Percentiles rank a stretch among this genome's conserved stretches.
Evolutionary conservation across 2,329 filamentous ascomycete species (phyloP).

Genomic region (Colletotrichum lini): DNA sequence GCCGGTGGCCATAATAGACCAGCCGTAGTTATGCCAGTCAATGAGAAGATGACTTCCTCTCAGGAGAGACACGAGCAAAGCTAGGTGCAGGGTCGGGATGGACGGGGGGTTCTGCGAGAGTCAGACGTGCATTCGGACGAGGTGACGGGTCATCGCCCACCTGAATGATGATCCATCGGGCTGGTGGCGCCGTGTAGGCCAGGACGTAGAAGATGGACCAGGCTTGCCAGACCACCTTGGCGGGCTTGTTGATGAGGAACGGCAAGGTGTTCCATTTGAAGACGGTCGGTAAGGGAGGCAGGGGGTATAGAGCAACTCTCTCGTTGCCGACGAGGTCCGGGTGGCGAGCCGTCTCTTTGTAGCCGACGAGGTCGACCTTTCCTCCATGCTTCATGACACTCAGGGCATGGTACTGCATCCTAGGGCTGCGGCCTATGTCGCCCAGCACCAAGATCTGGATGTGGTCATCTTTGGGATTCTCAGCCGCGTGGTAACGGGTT

Average conservation of each 20-base stretch:
- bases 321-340: conserved; percentile 80
- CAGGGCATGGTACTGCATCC: conserved; percentile 98
- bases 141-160: conserved; percentile 55
- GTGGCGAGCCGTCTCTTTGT: conserved; percentile 87
- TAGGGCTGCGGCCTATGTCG: conserved; percentile 94
- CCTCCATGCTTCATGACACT: conserved; percentile 89
- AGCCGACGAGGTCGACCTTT: conserved; percentile 88
- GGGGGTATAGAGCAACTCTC: conserved; percentile 78
- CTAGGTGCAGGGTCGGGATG: conserved; percentile 88
- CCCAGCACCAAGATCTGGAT: conserved; percentile 92
- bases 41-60: conserved; percentile 88
- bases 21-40: conserved; percentile 99
- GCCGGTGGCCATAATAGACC: conserved; percentile 84
- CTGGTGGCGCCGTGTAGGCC: conserved; percentile 80
- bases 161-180: conserved; percentile 89
- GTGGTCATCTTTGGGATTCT: conserved; percentile 56
- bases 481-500: conserved; percentile 53
- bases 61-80: conserved; percentile 79
- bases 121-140: conserved; percentile 1
- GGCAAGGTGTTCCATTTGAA: conserved; percentile 79
- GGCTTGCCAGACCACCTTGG: conserved; percentile 90
- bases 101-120: conserved; percentile 86
- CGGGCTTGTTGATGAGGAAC: conserved; percentile 83
- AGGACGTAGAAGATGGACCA: conserved; percentile 79
- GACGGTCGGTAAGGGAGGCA: conserved; percentile 76